Base-by-base conservation (phyloP, 2,329 filamentous ascomycete species). In the Xylogone sp. region DNA sequence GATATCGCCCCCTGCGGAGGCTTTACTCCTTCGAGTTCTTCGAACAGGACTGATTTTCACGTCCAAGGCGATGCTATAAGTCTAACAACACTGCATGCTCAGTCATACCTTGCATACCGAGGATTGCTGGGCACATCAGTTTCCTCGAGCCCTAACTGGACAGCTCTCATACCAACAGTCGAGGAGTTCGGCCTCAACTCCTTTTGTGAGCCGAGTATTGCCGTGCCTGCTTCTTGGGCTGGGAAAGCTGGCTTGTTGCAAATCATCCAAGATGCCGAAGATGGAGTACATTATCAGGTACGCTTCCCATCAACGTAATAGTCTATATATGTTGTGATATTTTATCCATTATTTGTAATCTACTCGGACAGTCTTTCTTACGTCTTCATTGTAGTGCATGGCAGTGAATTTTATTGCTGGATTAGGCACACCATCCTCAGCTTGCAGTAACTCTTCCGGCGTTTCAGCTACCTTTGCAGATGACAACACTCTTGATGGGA, bases 241-340 rank as follows among this genome's bases (percentile, higher is more conserved):
- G 82, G 81, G 34, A 70, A 77, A 62, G 76, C 76, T 65, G 82
- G 80, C 18, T 68, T 84, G 16, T 61, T 86, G 3, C 67, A 75
- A 43, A 65, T 84, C 24, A 75, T 79, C 0, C 73, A 71, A 20
- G 69, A 76, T 19, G 80, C 75, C 0, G 68, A 73, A 0, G 82
- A 86, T 53, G 82, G 82, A 2, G 55, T 78, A 16, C 66, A 84
- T 5, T 84, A 75, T 61, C 76, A 81, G 71, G 81, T 83, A 65
- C 10, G 34, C 24, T 27, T 5, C 24, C 10, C 10, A 27, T 27
- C 24, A 5, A 27, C 24, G 24, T 6, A 27, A 27, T 10, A 10
- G 6, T 6, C 24, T 27, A 10, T 27, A 27, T 27, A 27, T 50
- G 70, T 58, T 3, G n/a, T n/a, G 48, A 22, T 19, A n/a, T 22